Base-by-base conservation (phyloP, 129 eudicot genomes). In the Tagetes patula region DNA sequence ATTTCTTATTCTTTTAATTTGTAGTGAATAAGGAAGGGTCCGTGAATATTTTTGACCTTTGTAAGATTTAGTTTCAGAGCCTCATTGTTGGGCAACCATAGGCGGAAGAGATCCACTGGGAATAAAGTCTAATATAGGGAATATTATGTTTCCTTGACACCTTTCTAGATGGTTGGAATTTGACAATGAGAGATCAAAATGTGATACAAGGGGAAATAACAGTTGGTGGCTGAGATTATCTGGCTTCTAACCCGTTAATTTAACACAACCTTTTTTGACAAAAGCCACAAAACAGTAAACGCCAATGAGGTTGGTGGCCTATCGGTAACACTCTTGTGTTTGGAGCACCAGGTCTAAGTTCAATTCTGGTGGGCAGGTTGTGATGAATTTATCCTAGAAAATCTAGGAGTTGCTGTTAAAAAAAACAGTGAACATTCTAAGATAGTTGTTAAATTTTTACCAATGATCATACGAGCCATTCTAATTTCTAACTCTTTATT, bases 81-180 rank as follows among this genome's bases (percentile, higher is more conserved):
- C 64, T 41, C 66, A 54, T 14, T 34, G 49, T 69, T 70, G 38
- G 8, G 48, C 47, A 70, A 70, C 10, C 37, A 53, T 13, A 14
- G 36, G 38, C 2, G 64, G 56, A 50, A 38, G 64, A 34, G 53
- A 33, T 70, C 10, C 2, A 34, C 62, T 4, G 36, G 61, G 45
- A 32, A 12, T 31, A 60, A 69, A 66, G 54, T 41, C 42, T 41
- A 66, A 42, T 20, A 27, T 14, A 14, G 48, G 40, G 69, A 38
- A 40, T 65, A 65, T 39, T 38, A 12, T 20, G 34, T 10, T 41
- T 66, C 54, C 71, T 41, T 40, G 50, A 65, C 48, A 50, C 54
- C 54, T 48, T 48, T 5, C 8, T 42, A 9, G 27, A 9, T 48
- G 54, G 54, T 48, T 48, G 54, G 54, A 48, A 48, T 48, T 48